phyloP scores from a whole-genome alignment of 441 rosid species.

The Erodium texanum region DNA sequence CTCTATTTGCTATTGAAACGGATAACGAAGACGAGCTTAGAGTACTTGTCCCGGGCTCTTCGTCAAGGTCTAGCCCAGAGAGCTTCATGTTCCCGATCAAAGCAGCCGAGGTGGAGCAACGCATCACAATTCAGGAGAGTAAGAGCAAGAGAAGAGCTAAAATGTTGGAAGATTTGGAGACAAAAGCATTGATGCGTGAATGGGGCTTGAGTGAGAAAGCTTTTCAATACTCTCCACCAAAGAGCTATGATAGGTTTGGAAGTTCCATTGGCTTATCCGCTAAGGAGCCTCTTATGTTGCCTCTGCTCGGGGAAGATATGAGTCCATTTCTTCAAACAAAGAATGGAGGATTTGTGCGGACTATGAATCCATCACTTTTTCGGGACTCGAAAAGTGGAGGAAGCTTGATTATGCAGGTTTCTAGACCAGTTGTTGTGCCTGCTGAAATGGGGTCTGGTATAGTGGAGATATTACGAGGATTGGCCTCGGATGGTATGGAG shows the following conservation, averaged over 20 bases:
- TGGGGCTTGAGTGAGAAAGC: conserved; percentile 83
- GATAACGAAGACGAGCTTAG: conserved; percentile 39
- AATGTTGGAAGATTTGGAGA: conserved; percentile 67
- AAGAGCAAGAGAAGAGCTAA: conserved; percentile 47
- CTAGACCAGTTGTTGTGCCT: conserved; percentile 88
- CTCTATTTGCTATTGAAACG: conserved; percentile 45
- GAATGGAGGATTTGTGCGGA: conserved; percentile 75
- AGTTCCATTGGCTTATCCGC: conserved; percentile 51
- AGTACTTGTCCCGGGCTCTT: conserved; percentile 32
- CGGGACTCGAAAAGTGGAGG: conserved; percentile 52
- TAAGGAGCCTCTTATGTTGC: conserved; percentile 52
- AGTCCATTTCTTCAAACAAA: conserved; percentile 77
- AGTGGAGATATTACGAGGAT: conserved; percentile 54
- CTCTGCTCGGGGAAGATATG: conserved; percentile 67
- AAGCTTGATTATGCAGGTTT: conserved; percentile 86
- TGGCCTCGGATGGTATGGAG: conserved; percentile 83
- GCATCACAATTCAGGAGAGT: conserved; percentile 23
- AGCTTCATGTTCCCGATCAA: conserved; percentile 35
- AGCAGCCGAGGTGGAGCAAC: conserved; percentile 34
- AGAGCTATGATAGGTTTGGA: conserved; percentile 41
- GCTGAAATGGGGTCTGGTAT: conserved; percentile 90
- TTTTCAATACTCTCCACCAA: conserved; percentile 65
- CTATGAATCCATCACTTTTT: conserved; percentile 73
- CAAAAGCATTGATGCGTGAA: conserved; percentile 76
- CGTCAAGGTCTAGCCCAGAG: conserved; percentile 27